phyloP scores from a whole-genome alignment of 305 asterid species.

The Solanum hybrid region DNA sequence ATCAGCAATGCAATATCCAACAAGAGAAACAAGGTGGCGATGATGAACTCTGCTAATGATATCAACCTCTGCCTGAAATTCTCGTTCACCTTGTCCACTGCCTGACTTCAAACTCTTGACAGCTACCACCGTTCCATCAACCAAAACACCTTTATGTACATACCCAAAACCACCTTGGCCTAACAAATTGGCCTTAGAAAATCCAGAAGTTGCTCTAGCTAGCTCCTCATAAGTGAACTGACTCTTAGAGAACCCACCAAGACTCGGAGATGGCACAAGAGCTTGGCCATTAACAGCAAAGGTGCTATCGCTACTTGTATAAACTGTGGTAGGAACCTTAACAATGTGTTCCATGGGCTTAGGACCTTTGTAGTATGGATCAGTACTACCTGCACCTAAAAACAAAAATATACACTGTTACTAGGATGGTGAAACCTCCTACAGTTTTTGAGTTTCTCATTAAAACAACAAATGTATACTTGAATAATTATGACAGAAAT shows the following conservation, averaged over 20 bases:
- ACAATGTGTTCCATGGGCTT: constrained; percentile 22
- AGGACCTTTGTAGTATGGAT: constrained; percentile 22
- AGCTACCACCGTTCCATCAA: constrained; percentile 48
- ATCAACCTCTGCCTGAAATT: constrained; percentile 78
- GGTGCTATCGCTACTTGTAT: constrained; percentile 20
- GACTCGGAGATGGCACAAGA: constrained; percentile 28
- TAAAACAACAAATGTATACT: neutral
- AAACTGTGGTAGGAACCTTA: constrained; percentile 39
- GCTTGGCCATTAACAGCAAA: constrained; percentile 14
- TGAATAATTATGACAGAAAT: neutral
- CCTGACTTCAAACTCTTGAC: constrained; percentile 68
- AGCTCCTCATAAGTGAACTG: constrained; percentile 58
- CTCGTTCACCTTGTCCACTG: constrained; percentile 81
- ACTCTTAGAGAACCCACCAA: constrained; percentile 40
- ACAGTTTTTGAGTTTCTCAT: neutral
- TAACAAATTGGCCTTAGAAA: constrained; percentile 47
- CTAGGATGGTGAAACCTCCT: neutral
- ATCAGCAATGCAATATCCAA: constrained; percentile 65
- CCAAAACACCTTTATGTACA: constrained; percentile 60
- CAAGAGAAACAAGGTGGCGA: constrained; percentile 70
- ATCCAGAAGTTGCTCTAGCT: constrained; percentile 52
- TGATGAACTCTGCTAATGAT: constrained; percentile 78
- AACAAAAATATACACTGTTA: neutral
- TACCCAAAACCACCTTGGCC: constrained; percentile 92
- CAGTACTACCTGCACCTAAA: neutral